phyloP scores from a whole-genome alignment of 331 rosid species.

The Malus hybrid region DNA sequence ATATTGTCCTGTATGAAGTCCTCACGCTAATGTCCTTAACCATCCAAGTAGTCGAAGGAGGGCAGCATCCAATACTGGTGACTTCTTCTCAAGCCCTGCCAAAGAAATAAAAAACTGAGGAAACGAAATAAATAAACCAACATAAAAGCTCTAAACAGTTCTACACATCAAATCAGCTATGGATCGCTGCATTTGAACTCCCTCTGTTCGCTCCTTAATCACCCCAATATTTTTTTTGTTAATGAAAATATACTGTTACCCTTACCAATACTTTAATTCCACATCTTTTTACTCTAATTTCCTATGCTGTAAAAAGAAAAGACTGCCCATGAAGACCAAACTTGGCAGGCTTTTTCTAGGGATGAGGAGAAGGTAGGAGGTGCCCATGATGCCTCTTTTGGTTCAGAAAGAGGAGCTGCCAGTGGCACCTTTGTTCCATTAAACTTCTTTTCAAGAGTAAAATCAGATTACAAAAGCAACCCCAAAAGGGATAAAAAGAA shows the following conservation, averaged over 20 bases:
- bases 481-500: background rate
- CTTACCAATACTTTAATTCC: background rate
- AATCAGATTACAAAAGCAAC: background rate
- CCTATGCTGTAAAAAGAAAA: background rate
- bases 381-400: background rate
- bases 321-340: background rate
- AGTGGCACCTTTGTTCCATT: background rate
- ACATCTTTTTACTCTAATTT: background rate
- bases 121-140: background rate
- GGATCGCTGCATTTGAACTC: background rate
- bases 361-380: background rate
- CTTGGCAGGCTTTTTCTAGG: background rate
- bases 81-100: slow-evolving; percentile 85
- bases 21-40: slow-evolving; percentile 81
- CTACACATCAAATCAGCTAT: background rate
- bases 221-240: too few relatives aligned
- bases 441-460: background rate
- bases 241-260: background rate
- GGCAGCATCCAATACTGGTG: slow-evolving; percentile 61
- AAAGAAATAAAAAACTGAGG: background rate
- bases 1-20: slow-evolving; percentile 24
- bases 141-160: background rate
- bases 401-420: background rate
- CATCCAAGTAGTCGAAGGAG: slow-evolving; percentile 74
- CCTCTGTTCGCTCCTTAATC: background rate